Evolutionary conservation across 768 basidiomycete species (phyloP), one percentile per base, ranked within the genome.

Genomic region (Boletus pseudopeckii): DNA sequence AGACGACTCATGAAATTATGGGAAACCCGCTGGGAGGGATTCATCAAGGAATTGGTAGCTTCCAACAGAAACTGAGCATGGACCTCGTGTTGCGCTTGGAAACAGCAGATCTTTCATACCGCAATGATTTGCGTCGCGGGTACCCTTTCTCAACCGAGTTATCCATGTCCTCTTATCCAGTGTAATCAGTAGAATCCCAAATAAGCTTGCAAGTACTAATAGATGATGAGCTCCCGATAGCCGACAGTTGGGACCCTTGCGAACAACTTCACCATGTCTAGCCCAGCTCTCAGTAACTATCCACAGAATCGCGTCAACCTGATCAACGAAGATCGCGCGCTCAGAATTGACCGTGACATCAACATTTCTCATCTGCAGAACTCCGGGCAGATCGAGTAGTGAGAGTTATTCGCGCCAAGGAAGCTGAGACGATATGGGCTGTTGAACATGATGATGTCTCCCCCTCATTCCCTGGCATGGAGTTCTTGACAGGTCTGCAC

Each of bases 381-480:
- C 56, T 64, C 17, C 65, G 74, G 47, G 88, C 85, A 28, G 86
- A 89, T 59, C 64, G 67, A 39, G 72, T 82, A 46, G 66, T 87
- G 30, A 73, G 85, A 26, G 61, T 65, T 24, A 77, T 89, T 50
- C 80, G 87, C 38, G 64, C 71, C 0, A 54, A 59, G 15, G 87
- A 89, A 60, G 80, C 77, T 0, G 60, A 67, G 24, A 73, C 76
- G 2, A 68, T 88, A n/a, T n/a, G n/a, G n/a, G n/a, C n/a, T n/a
- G n/a, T n/a, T n/a, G n/a, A n/a, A n/a, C n/a, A n/a, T n/a, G n/a
- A n/a, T n/a, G n/a, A n/a, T n/a, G n/a, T n/a, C n/a, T n/a, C n/a
- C n/a, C n/a, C n/a, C n/a, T n/a, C n/a, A n/a, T n/a, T 88, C 57
- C 86, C 86, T 38, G 88, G 88, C 32, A 88, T 87, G 85, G 85